Base-by-base conservation (phyloP, 2,329 filamentous ascomycete species). In the Periconia digitata region DNA sequence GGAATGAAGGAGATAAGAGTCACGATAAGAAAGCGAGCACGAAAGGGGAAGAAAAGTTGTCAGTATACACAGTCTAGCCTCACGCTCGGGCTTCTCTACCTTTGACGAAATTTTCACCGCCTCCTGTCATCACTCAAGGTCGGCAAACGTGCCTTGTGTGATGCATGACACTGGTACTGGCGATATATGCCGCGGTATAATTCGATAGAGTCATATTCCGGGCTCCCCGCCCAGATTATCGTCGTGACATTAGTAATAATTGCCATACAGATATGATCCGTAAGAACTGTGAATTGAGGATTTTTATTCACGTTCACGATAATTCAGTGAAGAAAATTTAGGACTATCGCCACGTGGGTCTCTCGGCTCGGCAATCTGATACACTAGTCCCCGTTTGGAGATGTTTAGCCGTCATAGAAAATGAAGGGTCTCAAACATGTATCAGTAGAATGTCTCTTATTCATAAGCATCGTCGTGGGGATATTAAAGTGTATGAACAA, bases 81-180 rank as follows among this genome's bases (percentile, higher is more conserved):
- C 45, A 53, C 51, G 56, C 59, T 64, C 56, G 63, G 62, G 51
- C 58, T 51, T 49, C 23, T 24, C 47, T 27, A 24, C 12, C 22
- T 40, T 21, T 34, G 54, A 36, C 34, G 21, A 24, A 22, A 49
- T 58, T 61, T 59, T 64, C 64, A 65, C 65, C 61, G 64, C 63
- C 63, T 61, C 63, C 62, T 59, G 55, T 65, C 57, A 50, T 61
- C 54, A 41, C 43, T 39, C 55, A 57, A 58, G 52, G 61, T 59
- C 56, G 51, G 50, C 51, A 34, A 51, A 41, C 41, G 36, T 56
- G 54, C 51, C 16, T 40, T 7, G 21, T 15, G 15, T 2, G 38
- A 40, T 24, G 49, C 38, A 40, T 47, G 42, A 38, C 17, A 47
- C 32, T 52, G 51, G 44, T 22, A 24, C 12, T 32, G 10, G 27